A percentile compares a stretch with the other conserved stretches of the same genome.
Evolutionary conservation across 345 rosid species (phyloP).

Genomic region (Melaleuca quinquenervia): DNA sequence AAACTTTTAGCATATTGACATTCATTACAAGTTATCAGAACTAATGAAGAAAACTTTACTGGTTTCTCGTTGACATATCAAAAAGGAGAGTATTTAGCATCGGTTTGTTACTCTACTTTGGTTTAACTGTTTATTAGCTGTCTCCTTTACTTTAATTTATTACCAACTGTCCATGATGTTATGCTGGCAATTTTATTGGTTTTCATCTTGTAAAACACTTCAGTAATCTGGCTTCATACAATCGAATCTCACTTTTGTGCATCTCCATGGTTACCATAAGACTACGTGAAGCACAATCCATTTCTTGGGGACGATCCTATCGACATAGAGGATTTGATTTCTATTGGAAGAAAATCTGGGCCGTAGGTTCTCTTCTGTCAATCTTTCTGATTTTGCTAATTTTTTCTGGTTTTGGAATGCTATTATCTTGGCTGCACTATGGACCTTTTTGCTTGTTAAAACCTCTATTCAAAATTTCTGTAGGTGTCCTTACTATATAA

Average conservation of each 20-base stretch:
- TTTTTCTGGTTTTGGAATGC: not conserved
- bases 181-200: not conserved
- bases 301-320: slow-evolving; percentile 77
- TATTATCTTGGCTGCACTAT: not conserved
- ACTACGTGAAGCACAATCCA: slow-evolving; percentile 55
- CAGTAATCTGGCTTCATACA: not conserved
- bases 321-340: slow-evolving; percentile 92
- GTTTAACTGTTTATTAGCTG: not conserved
- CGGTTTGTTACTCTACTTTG: not conserved
- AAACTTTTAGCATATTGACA: not conserved
- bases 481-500: slow-evolving; percentile 82
- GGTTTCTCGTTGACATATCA: not conserved
- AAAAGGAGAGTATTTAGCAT: not conserved
- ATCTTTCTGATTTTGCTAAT: not conserved
- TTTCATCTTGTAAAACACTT: not conserved
- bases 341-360: slow-evolving; percentile 65
- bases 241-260: not conserved
- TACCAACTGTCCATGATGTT: not conserved
- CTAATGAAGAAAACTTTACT: not conserved
- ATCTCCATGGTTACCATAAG: slow-evolving; percentile 24
- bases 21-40: not conserved
- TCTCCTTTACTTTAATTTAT: not conserved
- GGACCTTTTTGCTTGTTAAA: not conserved
- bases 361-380: slow-evolving; percentile 39
- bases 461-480: slow-evolving; percentile 1